Conservation (phyloP, 176 grass and related monocot genomes). For the Triticum timopheevii region DNA sequence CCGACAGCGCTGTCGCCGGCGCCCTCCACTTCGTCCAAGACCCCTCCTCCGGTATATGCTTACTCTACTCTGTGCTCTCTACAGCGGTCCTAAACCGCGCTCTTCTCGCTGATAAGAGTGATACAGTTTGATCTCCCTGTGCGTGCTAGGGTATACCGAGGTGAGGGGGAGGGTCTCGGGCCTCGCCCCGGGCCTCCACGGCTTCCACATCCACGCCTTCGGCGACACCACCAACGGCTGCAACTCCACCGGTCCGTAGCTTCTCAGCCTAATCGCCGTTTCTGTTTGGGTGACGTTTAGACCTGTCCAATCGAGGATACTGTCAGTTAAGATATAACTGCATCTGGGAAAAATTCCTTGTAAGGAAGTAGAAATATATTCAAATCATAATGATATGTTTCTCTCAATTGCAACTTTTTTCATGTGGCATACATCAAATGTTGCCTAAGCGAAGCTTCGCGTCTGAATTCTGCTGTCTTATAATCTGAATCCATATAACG, state of each 20-base stretch:
- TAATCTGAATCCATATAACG: neutral
- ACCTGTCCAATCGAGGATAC: neutral
- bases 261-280: neutral
- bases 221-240: constrained; percentile 79
- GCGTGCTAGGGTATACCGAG: constrained; percentile 47
- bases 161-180: constrained; percentile 56
- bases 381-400: neutral
- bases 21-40: constrained; percentile 53
- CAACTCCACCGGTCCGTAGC: constrained; percentile 55
- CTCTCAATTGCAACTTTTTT: neutral
- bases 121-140: neutral
- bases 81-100: neutral
- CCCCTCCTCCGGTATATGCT: constrained; percentile 22
- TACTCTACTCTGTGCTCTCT: neutral
- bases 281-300: neutral
- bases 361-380: neutral
- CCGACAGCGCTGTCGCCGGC: constrained; percentile 35
- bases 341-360: neutral
- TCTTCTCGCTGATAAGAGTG: constrained; percentile 5
- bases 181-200: constrained; percentile 51
- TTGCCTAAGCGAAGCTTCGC: neutral
- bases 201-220: constrained; percentile 70
- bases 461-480: neutral
- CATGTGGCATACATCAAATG: neutral
- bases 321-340: neutral